Base-by-base conservation (phyloP, 2,329 filamentous ascomycete genomes). In the Penicillium corylophilum region DNA sequence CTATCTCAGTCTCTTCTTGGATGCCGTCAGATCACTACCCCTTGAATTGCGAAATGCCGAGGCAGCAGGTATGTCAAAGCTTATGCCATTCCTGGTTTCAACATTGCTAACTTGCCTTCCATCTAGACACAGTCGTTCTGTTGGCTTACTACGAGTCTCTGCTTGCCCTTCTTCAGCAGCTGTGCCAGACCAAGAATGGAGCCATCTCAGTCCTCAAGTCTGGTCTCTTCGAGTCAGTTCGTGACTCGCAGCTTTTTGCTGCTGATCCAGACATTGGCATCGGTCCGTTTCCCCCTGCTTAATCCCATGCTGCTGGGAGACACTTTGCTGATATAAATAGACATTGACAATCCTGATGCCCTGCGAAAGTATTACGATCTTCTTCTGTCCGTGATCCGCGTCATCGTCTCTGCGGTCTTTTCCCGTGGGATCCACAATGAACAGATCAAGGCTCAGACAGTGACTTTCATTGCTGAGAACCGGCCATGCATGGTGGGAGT, bases 251-350 rank as follows among this genome's bases (percentile, higher is more conserved):
- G n/a, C 80, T 97, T 20, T 99, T 97, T 70, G 79, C 85, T 8
- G 88, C 89, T 12, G 94, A 99, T 69, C 94, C 94, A 0, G 94
- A 99, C 70, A 84, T 99, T 48, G 91, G 95, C 54, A 84, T 92
- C 51, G 81, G 82, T 82, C 67, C 64, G 73, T 62, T 54, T 38
- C 29, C 45, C 28, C 48, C 28, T 53, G n/a, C n/a, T 45, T n/a
- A 10, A 4, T 26, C 0, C 2, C 12, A 22, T 22, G 2, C 15
- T 22, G 10, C 35, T 38, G 16, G n/a, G 5, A 7, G 7, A 35
- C 9, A 10, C n/a, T 38, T 41, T 55, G 38, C 61, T 69, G 55
- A 68, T 48, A 10, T 33, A 12, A 6, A 15, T 55, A 78, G 84
- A 89, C 60, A 82, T 86, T 49, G 80, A 85, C 48, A 86, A 90